Evolutionary conservation across 1,284 basidiomycete genomes (phyloP), one percentile per base, ranked within the genome.

Genomic region (Moesziomyces sp.): DNA sequence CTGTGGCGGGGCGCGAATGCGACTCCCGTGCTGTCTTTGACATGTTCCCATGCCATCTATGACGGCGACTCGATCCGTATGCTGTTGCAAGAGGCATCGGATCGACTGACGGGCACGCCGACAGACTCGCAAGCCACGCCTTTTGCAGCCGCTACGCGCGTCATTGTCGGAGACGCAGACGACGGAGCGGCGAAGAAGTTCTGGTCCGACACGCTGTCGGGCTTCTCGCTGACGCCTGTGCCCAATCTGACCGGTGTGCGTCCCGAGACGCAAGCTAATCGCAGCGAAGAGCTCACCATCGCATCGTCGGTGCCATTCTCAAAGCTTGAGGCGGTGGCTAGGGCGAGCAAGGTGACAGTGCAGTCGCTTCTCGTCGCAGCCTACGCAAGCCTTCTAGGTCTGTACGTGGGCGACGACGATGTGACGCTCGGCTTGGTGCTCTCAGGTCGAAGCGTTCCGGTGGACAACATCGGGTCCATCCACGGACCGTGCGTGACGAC

Each of bases 401-500:
- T 71, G 44, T 81, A 80, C 46, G 68, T 61, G 6, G 79, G 79
- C 23, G 78, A 79, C 46, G 58, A 64, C 18, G 70, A 77, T 24
- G 62, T 74, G 16, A 73, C 70, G 1, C 52, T 83, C 5, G 81
- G 81, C 13, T 65, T 83, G 6, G 81, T 83, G 1, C 64, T 82
- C 8, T 70, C 72, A 11, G 81, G 81, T 6, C 71, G 80, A 30
- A 69, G 57, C n/a, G 45, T 77, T 35, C 51, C 62, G 1, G 55
- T 71, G 3, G 68, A 70, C 6, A 49, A 45, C 7, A 59, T 76
- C 44, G 76, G 72, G 18, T 26, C 56, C 3, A 62, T 80, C 10
- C 81, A 82, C 40, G 81, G 81, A 18, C 81, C 81, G 19, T 78
- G 77, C 46, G 65, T 80, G 16, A 80, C 78, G 3, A 80, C 79